A percentile compares a stretch with the other conserved stretches of the same genome.
phyloP scores from a whole-genome alignment of 176 grass and related monocot species.

The Hsuehochloa calcarea region DNA sequence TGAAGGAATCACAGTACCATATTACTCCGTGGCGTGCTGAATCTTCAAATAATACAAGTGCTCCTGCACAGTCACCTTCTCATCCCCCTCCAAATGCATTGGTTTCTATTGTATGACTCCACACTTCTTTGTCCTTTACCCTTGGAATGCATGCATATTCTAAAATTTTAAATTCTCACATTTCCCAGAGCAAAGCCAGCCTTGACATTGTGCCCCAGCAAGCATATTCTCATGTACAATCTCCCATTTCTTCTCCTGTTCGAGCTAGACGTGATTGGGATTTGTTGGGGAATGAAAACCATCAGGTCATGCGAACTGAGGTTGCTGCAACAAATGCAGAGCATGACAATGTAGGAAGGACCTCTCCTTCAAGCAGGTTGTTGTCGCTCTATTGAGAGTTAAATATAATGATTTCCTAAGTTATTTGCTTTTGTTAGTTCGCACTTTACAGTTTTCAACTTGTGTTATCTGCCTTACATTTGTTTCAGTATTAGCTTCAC shows the following conservation, averaged over 20 bases:
- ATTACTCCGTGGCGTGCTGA: conserved; percentile 73
- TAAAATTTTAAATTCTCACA: conserved; percentile 34
- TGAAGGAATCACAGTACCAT: conserved; percentile 97
- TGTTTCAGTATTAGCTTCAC: conserved; percentile 11
- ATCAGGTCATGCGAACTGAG: conserved; percentile 35
- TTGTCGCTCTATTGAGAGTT: conserved; percentile 9
- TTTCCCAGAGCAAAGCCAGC: conserved; percentile 64
- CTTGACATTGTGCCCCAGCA: conserved; percentile 84
- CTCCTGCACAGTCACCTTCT: conserved; percentile 58
- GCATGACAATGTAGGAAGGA: conserved; percentile 43
- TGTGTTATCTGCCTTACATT: neutral
- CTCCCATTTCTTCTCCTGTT: conserved; percentile 75
- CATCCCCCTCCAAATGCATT: conserved; percentile 57
- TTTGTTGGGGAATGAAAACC: conserved; percentile 53
- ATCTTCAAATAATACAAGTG: conserved; percentile 69
- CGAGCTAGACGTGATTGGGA: conserved; percentile 70
- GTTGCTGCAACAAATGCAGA: conserved; percentile 48
- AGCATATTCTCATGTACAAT: conserved; percentile 64
- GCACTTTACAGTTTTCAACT: neutral
- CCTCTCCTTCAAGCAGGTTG: conserved; percentile 55
- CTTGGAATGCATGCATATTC: conserved; percentile 12
- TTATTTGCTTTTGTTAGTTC: conserved; percentile 3
- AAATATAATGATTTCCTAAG: neutral
- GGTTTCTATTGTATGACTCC: conserved; percentile 44
- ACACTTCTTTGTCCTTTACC: conserved; percentile 9